phyloP scores from a whole-genome alignment of 2,329 filamentous ascomycete species.

The Neonectria coccinea region DNA sequence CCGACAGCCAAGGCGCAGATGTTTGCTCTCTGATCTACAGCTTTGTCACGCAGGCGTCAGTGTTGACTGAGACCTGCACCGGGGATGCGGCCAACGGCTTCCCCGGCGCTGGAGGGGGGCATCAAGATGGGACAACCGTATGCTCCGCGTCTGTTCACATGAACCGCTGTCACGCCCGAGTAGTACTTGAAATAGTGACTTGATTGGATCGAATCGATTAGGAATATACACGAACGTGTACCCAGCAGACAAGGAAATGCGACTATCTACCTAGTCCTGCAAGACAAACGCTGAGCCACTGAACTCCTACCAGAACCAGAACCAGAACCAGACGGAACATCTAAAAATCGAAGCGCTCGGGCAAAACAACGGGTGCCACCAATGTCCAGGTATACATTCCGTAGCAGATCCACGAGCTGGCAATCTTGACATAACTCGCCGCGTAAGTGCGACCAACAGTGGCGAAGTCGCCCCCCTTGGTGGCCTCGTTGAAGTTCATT shows the following conservation, averaged over 20 bases:
- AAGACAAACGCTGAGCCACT: conserved; percentile 32
- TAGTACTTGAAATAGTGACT: not conserved
- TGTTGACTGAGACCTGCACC: not conserved
- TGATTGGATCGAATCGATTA: not conserved
- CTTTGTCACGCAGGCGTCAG: not conserved
- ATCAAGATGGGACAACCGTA: not conserved
- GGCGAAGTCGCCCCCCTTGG: conserved; percentile 79
- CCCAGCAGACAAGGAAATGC: conserved; percentile 17
- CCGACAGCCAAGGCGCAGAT: not conserved
- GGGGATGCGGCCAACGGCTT: not conserved
- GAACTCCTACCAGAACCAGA: conserved; percentile 36
- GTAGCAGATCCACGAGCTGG: conserved; percentile 97
- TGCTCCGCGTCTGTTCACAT: not conserved
- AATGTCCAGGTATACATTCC: conserved; percentile 93
- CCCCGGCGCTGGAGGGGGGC: not conserved
- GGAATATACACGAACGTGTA: conserved; percentile 1
- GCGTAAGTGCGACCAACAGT: conserved; percentile 95
- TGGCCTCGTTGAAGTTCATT: conserved; percentile 77
- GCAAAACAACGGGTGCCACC: conserved; percentile 85
- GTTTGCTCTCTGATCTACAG: not conserved
- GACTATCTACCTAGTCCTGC: conserved; percentile 23
- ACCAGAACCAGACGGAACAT: conserved; percentile 24
- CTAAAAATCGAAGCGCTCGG: conserved; percentile 81
- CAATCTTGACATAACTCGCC: conserved; percentile 99
- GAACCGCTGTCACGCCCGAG: not conserved